These are phyloP conservation scores for Cornus kousa DNA, from an alignment of 148 eudicot species.

Conservation along the genomic window DNA sequence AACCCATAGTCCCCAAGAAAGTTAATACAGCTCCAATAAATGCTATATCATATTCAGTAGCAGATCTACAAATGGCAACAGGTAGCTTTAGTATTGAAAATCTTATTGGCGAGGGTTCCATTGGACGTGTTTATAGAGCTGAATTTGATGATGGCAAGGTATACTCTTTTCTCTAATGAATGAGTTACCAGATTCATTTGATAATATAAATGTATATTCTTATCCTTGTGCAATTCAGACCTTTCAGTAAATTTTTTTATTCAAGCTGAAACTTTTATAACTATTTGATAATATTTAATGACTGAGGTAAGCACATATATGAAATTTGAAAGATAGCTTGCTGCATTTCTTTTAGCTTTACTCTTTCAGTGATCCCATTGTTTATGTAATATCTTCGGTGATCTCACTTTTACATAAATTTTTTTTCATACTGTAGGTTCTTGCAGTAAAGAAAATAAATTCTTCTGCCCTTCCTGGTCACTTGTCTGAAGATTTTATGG, in stretches of 20 bases:
- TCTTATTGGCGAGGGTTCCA: conserved; percentile 85
- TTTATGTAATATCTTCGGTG: background rate
- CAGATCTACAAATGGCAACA: conserved; percentile 94
- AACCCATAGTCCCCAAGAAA: conserved; percentile 65
- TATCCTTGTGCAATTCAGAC: too few relatives aligned
- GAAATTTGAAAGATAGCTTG: background rate
- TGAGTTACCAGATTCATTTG: background rate
- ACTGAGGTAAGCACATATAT: background rate
- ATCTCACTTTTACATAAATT: conserved; percentile 3
- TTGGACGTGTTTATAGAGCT: conserved; percentile 88
- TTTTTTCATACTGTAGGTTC: conserved; percentile 45
- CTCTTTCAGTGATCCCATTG: background rate
- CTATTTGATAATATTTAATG: background rate
- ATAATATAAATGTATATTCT: too few relatives aligned
- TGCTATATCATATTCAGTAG: conserved; percentile 76
- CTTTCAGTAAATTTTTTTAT: background rate
- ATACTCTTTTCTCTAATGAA: conserved; percentile 11
- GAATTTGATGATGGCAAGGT: conserved; percentile 85
- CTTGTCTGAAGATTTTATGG: conserved; percentile 64
- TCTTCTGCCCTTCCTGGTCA: conserved; percentile 55
- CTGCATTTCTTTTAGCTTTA: conserved; percentile 11
- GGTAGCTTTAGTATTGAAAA: conserved; percentile 79
- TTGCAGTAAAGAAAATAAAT: conserved; percentile 92
- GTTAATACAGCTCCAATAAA: conserved; percentile 47
- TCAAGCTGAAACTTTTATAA: background rate